phyloP scores from a whole-genome alignment of 768 basidiomycete genomes.

The Auriscalpium orientale region DNA sequence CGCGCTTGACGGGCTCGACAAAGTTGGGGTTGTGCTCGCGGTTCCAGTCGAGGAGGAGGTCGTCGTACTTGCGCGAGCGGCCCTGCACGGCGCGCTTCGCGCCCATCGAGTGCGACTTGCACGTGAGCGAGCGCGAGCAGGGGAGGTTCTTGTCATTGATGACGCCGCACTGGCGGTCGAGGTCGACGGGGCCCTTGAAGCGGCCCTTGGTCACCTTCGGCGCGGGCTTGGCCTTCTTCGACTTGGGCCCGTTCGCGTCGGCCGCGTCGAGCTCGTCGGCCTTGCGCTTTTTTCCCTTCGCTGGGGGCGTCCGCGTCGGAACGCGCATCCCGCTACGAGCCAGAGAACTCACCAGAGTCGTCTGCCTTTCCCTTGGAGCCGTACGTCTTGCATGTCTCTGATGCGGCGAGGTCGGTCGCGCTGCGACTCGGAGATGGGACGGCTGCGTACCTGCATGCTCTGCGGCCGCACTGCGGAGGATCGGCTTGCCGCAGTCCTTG shows the following conservation, averaged over 20 bases:
- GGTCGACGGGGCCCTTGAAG: conserved; percentile 79
- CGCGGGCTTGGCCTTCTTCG: conserved; percentile 67
- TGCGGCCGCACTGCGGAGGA: conserved; percentile 63
- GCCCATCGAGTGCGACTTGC: conserved; percentile 97
- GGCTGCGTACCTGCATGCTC: conserved; percentile 65
- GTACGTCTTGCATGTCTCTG: conserved; percentile 58
- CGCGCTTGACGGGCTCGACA: conserved; percentile 80
- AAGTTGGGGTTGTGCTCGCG: conserved; percentile 82
- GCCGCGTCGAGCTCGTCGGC: conserved; percentile 62
- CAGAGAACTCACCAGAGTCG: conserved; percentile 28
- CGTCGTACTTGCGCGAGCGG: conserved; percentile 78
- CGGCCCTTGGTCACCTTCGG: conserved; percentile 74
- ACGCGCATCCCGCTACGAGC: not conserved
- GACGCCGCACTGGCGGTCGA: conserved; percentile 91
- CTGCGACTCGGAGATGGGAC: not conserved
- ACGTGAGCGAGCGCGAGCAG: conserved; percentile 92
- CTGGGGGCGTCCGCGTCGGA: conserved; percentile 21
- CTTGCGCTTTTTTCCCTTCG: conserved; percentile 74
- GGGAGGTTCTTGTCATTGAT: conserved; percentile 92
- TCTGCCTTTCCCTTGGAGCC: conserved; percentile 49
- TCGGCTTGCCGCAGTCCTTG: conserved; percentile 72
- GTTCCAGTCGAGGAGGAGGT: conserved; percentile 87
- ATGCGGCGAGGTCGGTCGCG: not conserved
- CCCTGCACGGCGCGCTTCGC: conserved; percentile 89
- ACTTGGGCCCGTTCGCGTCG: conserved; percentile 57